Evolutionary conservation across 1,284 basidiomycete species (phyloP).

Genomic region (Anthracocystis setariae): DNA sequence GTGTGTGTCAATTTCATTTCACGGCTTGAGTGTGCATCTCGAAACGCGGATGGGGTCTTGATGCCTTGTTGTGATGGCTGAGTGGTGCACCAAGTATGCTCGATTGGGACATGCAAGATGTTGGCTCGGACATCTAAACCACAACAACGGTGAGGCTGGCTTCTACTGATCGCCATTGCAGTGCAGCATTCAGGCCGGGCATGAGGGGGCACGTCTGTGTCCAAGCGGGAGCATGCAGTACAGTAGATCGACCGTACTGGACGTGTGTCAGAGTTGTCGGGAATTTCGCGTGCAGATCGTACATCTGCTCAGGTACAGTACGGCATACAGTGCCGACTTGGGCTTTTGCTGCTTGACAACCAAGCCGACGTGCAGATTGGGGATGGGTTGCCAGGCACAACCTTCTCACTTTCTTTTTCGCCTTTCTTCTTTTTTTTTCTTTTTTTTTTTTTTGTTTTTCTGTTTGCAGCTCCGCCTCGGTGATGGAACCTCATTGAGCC

Average conservation of each 20-base stretch:
- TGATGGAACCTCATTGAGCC: conserved; percentile 38
- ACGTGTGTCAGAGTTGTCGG: background rate
- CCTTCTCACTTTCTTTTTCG: background rate
- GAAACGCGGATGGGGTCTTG: too few relatives aligned
- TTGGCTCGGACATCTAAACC: background rate
- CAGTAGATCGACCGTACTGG: too few relatives aligned
- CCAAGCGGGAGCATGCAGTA: too few relatives aligned
- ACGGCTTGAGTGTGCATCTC: background rate
- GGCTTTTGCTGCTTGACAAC: background rate
- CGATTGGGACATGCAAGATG: conserved; percentile 1
- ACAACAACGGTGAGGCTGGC: background rate
- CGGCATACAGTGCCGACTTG: conserved; percentile 6
- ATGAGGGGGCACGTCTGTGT: too few relatives aligned
- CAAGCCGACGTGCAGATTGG: conserved; percentile 31
- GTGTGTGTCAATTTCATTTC: background rate
- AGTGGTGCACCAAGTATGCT: background rate
- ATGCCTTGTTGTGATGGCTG: too few relatives aligned
- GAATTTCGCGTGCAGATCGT: background rate
- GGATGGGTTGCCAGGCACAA: conserved; percentile 7
- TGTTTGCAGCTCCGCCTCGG: conserved; percentile 37
- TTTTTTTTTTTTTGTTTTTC: too few relatives aligned
- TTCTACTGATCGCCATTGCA: background rate
- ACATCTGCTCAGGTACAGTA: conserved; percentile 4
- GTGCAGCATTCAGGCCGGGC: background rate
- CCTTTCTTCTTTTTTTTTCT: too few relatives aligned